Base-by-base conservation (phyloP, 495 filamentous ascomycete species). In the Trichoderma gamsii region DNA sequence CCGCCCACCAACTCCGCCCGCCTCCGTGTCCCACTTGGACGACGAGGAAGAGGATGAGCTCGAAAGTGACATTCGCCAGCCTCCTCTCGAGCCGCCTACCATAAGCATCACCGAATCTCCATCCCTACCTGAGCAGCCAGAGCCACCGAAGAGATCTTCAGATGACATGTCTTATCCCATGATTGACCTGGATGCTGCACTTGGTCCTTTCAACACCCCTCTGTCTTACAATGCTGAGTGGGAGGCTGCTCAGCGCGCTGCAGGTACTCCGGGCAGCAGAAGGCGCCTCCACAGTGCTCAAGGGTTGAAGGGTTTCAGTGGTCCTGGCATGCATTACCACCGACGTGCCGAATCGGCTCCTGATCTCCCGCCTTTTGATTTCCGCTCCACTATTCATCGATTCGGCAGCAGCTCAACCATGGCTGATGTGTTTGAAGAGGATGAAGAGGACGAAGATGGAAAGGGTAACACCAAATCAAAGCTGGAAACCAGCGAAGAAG, bases 371-470 rank as follows among this genome's bases (percentile, higher is more conserved):
- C 88, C 92, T 8, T 92, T 97, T 71, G 92, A 94, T 67, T 84
- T 82, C 35, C 78, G 85, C 61, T 83, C 90, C 49, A 83, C 84
- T 15, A 79, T 86, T 68, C 80, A 83, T 65, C 81, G 82, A 51
- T 82, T 87, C 64, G 86, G 81, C 63, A 89, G 83, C 74, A 88
- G 83, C 72, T 88, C 87, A 0, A 87, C 87, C 5, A 88, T 92
- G 84, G 89, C 89, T 23, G 95, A 97, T 77, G 95, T 97, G 6
- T 96, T 97, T 70, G 92, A 97, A 74, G 95, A 97, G 77, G 95
- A 99, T 66, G 95, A 97, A 71, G 93, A 96, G 70, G 91, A 97
- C 68, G 73, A 82, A 43, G 73, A 80, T 5, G 74, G 76, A 38
- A 66, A 64, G 6, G 76, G 71, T 16, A 66, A 68, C 13, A 72